Percentiles rank a stretch among this genome's conserved stretches.
Evolutionary conservation across 2,329 filamentous ascomycete species (phyloP).

Genomic region (Ophiosphaerella herpotricha): DNA sequence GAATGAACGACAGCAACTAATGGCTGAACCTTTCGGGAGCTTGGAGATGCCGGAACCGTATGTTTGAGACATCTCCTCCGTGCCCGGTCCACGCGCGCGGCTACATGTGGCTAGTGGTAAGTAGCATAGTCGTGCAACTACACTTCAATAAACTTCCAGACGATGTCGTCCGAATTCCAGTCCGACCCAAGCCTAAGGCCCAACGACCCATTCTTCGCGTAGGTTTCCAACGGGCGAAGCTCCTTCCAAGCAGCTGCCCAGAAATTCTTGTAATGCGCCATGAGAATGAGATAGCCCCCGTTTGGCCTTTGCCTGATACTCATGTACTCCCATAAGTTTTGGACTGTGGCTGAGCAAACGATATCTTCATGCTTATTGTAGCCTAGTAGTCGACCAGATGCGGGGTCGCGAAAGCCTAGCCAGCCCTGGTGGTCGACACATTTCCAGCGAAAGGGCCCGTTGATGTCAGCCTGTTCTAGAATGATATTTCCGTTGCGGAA

Average conservation of each 20-base stretch:
- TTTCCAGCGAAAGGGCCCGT: slow-evolving; percentile 40
- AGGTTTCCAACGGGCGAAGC: slow-evolving; percentile 7
- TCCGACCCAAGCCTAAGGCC: background rate
- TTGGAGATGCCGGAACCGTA: too few species aligned
- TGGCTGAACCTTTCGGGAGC: too few species aligned
- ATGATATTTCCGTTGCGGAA: slow-evolving; percentile 35
- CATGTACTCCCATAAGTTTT: slow-evolving; percentile 6
- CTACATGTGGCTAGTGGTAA: too few species aligned
- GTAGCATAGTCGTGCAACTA: too few species aligned
- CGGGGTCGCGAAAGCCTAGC: slow-evolving; percentile 47
- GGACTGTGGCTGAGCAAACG: slow-evolving; percentile 1
- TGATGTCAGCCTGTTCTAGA: slow-evolving; percentile 30
- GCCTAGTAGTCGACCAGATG: slow-evolving; percentile 22
- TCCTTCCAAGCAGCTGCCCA: too few species aligned
- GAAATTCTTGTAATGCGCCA: background rate
- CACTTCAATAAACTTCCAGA: slow-evolving; percentile 13
- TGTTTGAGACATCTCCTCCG: too few species aligned
- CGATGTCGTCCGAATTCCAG: slow-evolving; percentile 2
- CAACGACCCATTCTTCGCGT: slow-evolving; percentile 1
- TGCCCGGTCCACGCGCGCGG: too few species aligned
- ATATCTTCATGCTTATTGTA: slow-evolving; percentile 4
- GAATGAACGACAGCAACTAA: too few species aligned
- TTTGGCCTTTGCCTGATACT: slow-evolving; percentile 8
- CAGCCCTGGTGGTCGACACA: slow-evolving; percentile 47
- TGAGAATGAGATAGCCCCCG: slow-evolving; percentile 8